These are phyloP conservation scores for Penicillium hordei DNA, from an alignment of 2,329 filamentous ascomycete genomes.

Conservation along the genomic window DNA sequence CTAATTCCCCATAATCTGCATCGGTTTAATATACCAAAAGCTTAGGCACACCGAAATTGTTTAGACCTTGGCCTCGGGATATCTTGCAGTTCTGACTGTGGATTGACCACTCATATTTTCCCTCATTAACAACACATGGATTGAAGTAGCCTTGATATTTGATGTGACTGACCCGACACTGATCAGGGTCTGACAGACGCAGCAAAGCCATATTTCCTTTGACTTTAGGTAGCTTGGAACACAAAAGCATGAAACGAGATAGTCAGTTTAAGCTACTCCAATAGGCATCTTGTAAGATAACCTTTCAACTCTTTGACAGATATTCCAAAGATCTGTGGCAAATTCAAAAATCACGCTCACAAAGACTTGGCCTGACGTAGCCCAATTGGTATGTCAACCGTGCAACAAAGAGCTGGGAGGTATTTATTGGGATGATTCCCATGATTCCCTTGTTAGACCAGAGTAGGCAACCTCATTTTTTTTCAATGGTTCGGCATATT, in stretches of 20 bases:
- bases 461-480: not conserved
- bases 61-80: not conserved
- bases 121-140: not conserved
- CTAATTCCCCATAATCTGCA: not conserved
- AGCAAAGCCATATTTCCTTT: not conserved
- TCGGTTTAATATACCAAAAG: not conserved
- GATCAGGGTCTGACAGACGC: not conserved
- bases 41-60: not conserved
- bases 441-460: not conserved
- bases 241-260: not conserved
- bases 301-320: not conserved
- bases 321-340: not conserved
- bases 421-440: conserved; percentile 7
- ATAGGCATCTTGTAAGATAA: not conserved
- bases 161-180: not conserved
- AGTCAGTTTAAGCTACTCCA: not conserved
- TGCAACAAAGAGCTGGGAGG: conserved; percentile 1
- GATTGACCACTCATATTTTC: not conserved
- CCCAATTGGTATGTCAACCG: conserved; percentile 1
- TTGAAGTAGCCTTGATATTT: not conserved
- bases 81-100: not conserved
- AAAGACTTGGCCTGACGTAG: conserved; percentile 3
- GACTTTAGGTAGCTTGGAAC: not conserved
- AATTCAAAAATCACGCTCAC: not conserved
- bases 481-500: not conserved